Percentiles rank a stretch among this genome's conserved stretches.
phyloP scores from a whole-genome alignment of 768 basidiomycete genomes.

The Lactifluus subvellereus region DNA sequence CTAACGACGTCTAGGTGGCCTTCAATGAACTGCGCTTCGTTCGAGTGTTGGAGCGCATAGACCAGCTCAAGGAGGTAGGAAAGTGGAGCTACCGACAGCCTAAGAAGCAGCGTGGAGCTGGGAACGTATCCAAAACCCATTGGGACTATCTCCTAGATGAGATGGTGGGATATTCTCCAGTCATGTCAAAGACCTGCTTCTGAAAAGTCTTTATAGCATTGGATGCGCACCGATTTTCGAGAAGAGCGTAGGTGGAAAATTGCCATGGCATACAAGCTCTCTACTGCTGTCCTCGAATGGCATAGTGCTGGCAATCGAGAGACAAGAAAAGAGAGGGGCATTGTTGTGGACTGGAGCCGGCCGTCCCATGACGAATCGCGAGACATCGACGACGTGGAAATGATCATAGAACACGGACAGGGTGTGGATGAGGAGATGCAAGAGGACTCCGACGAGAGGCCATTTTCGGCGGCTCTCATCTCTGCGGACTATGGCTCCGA shows the following conservation, averaged over 20 bases:
- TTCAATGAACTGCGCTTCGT: slow-evolving; percentile 72
- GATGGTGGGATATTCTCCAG: slow-evolving; percentile 54
- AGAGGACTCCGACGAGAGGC: slow-evolving; percentile 25
- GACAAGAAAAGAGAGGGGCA: slow-evolving; percentile 59
- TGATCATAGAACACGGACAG: slow-evolving; percentile 27
- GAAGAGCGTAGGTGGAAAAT: slow-evolving; percentile 94
- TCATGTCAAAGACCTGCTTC: slow-evolving; percentile 1
- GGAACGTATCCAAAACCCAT: slow-evolving; percentile 72
- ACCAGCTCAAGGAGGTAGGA: slow-evolving; percentile 69
- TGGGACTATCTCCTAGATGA: slow-evolving; percentile 97
- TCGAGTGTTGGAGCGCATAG: slow-evolving; percentile 79
- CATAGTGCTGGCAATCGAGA: slow-evolving; percentile 63
- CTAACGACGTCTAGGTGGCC: slow-evolving; percentile 49
- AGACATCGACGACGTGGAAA: slow-evolving; percentile 35
- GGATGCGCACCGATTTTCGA: slow-evolving; percentile 93
- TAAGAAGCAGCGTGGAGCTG: slow-evolving; percentile 83
- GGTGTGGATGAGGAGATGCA: slow-evolving; percentile 32
- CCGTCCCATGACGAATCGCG: slow-evolving; percentile 34
- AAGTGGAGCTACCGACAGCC: slow-evolving; percentile 94
- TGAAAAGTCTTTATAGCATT: slow-evolving; percentile 54
- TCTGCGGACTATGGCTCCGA: slow-evolving; percentile 29
- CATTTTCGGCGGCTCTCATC: slow-evolving; percentile 7
- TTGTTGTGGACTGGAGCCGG: slow-evolving; percentile 60
- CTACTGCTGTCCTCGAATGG: slow-evolving; percentile 83
- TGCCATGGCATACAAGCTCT: slow-evolving; percentile 74